Conservation (phyloP, 2,329 filamentous ascomycete species). For the Fusarium camptoceras region DNA sequence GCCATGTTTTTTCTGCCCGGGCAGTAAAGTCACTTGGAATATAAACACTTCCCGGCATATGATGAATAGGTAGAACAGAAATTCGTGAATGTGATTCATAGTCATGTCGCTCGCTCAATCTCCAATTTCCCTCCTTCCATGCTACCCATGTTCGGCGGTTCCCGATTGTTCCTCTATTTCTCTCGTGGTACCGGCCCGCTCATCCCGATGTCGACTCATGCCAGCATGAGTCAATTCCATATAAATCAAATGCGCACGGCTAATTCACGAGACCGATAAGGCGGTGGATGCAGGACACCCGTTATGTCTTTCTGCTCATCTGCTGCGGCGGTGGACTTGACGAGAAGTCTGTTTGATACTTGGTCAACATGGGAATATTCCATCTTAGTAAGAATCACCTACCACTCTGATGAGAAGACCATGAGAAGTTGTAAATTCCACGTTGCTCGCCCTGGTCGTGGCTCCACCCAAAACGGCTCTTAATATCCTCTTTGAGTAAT, state of each 20-base stretch:
- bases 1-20: background rate
- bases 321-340: background rate
- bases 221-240: background rate
- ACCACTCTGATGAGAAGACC: background rate
- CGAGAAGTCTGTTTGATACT: background rate
- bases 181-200: no score
- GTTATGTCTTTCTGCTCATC: background rate
- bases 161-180: background rate
- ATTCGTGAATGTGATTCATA: background rate
- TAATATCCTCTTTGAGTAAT: conserved; percentile 2
- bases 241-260: background rate
- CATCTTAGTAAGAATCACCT: background rate
- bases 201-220: no score
- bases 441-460: background rate
- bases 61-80: background rate
- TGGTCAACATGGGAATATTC: background rate
- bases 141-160: background rate
- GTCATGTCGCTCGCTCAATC: background rate
- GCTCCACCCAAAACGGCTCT: conserved; percentile 6
- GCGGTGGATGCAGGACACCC: background rate
- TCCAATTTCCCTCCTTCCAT: background rate
- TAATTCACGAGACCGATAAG: accelerated
- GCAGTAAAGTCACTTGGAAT: background rate
- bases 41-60: background rate
- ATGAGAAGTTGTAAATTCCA: background rate